These are phyloP conservation scores for Teratosphaeriaceae sp. DNA, from an alignment of 2,329 filamentous ascomycete species.

Conservation along the genomic window DNA sequence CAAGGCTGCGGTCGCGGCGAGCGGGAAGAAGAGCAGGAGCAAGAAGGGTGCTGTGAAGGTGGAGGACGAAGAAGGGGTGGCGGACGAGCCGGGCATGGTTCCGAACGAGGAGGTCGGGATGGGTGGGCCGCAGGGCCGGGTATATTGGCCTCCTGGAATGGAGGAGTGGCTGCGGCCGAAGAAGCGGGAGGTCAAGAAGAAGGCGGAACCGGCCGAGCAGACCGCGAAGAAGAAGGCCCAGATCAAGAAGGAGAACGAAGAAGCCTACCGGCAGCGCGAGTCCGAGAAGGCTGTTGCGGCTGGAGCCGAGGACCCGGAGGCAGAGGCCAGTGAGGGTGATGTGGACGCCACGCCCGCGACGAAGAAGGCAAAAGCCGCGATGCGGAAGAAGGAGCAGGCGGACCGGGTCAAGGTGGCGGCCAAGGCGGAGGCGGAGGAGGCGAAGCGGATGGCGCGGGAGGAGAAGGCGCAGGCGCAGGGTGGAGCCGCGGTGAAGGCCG, in stretches of 20 bases:
- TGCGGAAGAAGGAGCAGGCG: slow-evolving; percentile 18
- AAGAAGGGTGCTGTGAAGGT: slow-evolving; percentile 27
- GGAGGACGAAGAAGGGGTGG: slow-evolving; percentile 19
- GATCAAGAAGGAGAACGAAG: slow-evolving; percentile 27
- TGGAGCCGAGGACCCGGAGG: slow-evolving; percentile 25
- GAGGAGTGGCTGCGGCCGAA: slow-evolving; percentile 82
- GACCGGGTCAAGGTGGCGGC: slow-evolving; percentile 27
- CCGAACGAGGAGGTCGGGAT: slow-evolving; percentile 68
- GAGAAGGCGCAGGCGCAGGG: not conserved
- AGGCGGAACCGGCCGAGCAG: slow-evolving; percentile 34
- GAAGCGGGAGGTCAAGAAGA: slow-evolving; percentile 60
- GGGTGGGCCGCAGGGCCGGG: slow-evolving; percentile 73
- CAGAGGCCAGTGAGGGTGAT: slow-evolving; percentile 20
- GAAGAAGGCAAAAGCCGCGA: slow-evolving; percentile 32
- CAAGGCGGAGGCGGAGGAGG: slow-evolving; percentile 15
- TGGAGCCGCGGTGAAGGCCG: slow-evolving; percentile 10
- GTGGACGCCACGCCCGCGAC: slow-evolving; percentile 30
- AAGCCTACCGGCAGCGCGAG: slow-evolving; percentile 20
- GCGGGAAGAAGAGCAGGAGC: slow-evolving; percentile 36
- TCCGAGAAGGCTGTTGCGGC: slow-evolving; percentile 23
- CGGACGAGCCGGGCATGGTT: slow-evolving; percentile 40
- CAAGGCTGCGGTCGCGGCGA: slow-evolving; percentile 35
- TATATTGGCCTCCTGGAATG: slow-evolving; percentile 87
- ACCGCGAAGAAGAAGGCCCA: slow-evolving; percentile 24
- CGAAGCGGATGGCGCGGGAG: slow-evolving; percentile 8